Percentiles rank a stretch among this genome's conserved stretches.
Conservation (phyloP, 2,329 filamentous ascomycete species). For the Chaetomium sp. region DNA sequence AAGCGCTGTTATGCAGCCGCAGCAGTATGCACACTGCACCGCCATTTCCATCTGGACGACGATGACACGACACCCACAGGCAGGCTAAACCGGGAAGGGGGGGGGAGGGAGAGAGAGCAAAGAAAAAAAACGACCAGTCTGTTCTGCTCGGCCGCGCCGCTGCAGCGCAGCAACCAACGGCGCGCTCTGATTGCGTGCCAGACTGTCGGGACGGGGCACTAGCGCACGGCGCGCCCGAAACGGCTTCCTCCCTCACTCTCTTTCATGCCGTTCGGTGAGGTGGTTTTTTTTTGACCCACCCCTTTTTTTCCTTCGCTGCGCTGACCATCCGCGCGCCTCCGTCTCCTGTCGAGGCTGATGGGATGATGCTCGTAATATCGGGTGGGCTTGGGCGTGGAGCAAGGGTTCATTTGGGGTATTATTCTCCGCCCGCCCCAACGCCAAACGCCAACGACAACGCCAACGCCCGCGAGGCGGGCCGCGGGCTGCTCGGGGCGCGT, state of each 20-base stretch:
- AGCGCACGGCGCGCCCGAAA: neutral
- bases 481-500: neutral
- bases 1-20: constrained; percentile 11
- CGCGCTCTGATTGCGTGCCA: constrained; percentile 12
- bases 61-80: neutral
- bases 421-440: neutral
- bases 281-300: too few species aligned
- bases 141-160: constrained; percentile 15
- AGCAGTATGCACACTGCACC: neutral
- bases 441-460: neutral
- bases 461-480: neutral
- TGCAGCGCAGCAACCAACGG: constrained; percentile 8
- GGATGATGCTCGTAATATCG: neutral
- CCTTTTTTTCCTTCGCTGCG: neutral
- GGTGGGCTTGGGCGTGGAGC: neutral
- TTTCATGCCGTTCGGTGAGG: too few species aligned
- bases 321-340: too few species aligned
- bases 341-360: neutral
- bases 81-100: neutral
- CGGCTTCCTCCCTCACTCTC: neutral
- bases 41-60: neutral
- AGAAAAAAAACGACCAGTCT: neutral
- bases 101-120: neutral
- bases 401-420: neutral
- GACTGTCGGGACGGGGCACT: constrained; percentile 6